Evolutionary conservation across 148 eudicot genomes (phyloP), one percentile per base, ranked within the genome.

Genomic region (Diospyros lotus): DNA sequence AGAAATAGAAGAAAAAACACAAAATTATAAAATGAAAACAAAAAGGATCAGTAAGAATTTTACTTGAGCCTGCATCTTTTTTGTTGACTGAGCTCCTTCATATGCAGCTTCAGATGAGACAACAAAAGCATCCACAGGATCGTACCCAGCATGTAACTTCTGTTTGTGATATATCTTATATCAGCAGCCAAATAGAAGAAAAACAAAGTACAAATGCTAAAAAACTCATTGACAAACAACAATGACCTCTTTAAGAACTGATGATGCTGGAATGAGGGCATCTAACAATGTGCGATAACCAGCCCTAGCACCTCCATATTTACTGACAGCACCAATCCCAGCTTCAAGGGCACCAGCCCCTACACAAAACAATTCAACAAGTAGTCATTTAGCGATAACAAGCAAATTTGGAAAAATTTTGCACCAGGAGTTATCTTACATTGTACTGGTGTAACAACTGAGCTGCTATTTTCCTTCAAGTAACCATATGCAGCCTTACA

Each of bases 261-360:
- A 75, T 18, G 85, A 80, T 38, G 97, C 98, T 69, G 98, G 98
- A 78, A 94, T 89, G 70, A 92, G 94, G 73, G 98, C 98, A 83
- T 94, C 98, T 75, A 94, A 81, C 79, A 94, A 58, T 66, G 98
- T 94, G 70, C 98, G 97, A 80, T 90, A 92, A 41, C 98, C 98
- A 6, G 88, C 92, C 58, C 78, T 85, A 55, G 98, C 98, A 75
- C 98, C 98, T 46, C 98, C 98, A 80, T 94, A 94, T 80, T 84
- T 89, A 78, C 91, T 94, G 68, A 94, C 88, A 56, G 97, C 94
- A 81, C 80, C 87, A 72, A 92, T 87, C 44, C 91, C 96, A 83
- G 90, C 96, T 83, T 89, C 89, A 84, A 95, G 85, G 10, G 96
- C 92, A 84, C 76, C 84, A 71, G 89, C 90, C 98, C 96, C 98